phyloP scores from a whole-genome alignment of 106 monocot genomes.

The Dendrobium officinale region DNA sequence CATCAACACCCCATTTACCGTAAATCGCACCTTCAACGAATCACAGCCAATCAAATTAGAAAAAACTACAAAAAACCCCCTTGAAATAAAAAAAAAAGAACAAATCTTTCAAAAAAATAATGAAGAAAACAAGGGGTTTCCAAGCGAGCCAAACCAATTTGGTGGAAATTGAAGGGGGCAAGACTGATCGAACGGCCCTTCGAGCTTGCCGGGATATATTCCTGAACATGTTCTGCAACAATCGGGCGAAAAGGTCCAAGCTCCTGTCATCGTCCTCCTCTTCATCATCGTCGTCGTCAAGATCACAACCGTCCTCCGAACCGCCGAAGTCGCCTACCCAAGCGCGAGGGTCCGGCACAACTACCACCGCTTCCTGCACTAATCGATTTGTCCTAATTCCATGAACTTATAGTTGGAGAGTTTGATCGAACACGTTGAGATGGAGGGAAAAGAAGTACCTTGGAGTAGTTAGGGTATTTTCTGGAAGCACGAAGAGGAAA shows the following conservation, averaged over 20 bases:
- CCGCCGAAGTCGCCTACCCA: conserved; percentile 32
- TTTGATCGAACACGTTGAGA: neutral
- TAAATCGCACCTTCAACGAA: conserved; percentile 62
- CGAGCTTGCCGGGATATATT: conserved; percentile 69
- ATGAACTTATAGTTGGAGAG: neutral
- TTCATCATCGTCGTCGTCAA: conserved; percentile 45
- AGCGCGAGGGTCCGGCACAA: conserved; percentile 47
- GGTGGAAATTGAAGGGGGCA: conserved; percentile 65
- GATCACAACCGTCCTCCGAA: conserved; percentile 4
- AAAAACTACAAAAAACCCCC: neutral
- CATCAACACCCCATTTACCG: conserved; percentile 80
- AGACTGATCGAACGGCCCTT: conserved; percentile 71
- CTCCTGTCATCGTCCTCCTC: conserved; percentile 79
- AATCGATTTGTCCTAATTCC: neutral
- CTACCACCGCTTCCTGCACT: conserved; percentile 42
- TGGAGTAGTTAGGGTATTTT: neutral
- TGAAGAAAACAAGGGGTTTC: neutral
- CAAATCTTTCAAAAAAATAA: neutral
- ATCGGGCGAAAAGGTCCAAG: conserved; percentile 71
- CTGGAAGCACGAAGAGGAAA: neutral
- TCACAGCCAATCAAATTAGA: neutral
- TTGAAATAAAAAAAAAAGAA: neutral
- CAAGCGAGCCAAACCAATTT: conserved; percentile 44
- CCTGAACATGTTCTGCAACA: conserved; percentile 57
- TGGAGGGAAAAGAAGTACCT: neutral